Percentiles rank a stretch among this genome's conserved stretches.
Conservation (phyloP, 345 rosid genomes). For the Turnera subulata region DNA sequence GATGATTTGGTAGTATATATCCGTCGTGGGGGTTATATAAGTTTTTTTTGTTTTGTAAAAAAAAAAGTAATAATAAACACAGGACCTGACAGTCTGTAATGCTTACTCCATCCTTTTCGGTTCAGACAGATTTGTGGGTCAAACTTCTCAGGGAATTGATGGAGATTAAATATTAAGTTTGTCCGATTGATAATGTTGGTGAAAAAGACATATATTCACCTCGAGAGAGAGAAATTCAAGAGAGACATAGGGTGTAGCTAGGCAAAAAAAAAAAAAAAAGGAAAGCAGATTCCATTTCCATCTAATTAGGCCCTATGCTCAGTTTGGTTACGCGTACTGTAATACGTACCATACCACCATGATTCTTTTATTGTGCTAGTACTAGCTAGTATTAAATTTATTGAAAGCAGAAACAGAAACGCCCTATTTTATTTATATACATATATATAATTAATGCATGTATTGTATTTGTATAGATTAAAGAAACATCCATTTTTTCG, state of each 20-base stretch:
- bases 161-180: constrained; percentile 21
- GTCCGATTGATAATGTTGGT: constrained; percentile 33
- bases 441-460: too few relatives aligned
- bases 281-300: constrained; percentile 40
- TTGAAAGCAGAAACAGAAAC: too few relatives aligned
- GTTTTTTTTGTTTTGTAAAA: too few relatives aligned
- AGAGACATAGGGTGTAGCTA: constrained; percentile 13
- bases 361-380: too few relatives aligned
- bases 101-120: constrained; percentile 17
- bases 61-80: neutral
- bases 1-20: too few relatives aligned
- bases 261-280: constrained; percentile 3
- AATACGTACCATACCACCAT: neutral
- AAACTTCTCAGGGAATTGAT: constrained; percentile 21
- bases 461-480: too few relatives aligned
- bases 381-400: too few relatives aligned
- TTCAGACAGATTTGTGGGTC: constrained; percentile 42
- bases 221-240: constrained; percentile 27
- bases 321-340: constrained; percentile 5
- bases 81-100: constrained; percentile 7
- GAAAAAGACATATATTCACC: constrained; percentile 41
- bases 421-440: too few relatives aligned
- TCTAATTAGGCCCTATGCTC: constrained; percentile 10
- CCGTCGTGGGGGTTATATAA: too few relatives aligned
- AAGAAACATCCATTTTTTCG: neutral